These are phyloP conservation scores for Knoxia roxburghii DNA, from an alignment of 257 asterid genomes.

Conservation along the genomic window DNA sequence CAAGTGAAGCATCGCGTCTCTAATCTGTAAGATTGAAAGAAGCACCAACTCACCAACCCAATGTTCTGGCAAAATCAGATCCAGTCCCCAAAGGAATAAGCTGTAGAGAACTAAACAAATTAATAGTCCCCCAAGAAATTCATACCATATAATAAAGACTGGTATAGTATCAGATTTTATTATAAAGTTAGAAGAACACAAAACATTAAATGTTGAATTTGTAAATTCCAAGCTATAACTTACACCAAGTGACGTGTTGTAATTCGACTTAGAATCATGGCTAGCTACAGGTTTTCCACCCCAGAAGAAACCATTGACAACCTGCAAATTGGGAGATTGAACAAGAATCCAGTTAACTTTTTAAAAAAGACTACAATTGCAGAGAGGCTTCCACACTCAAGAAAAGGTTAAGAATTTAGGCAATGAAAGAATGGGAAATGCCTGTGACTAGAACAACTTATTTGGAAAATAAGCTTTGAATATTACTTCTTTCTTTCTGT, in stretches of 20 bases:
- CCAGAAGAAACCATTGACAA: conserved; percentile 83
- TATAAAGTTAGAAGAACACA: conserved; percentile 15
- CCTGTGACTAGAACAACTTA: neutral
- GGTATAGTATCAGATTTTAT: conserved; percentile 11
- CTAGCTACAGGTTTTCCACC: conserved; percentile 63
- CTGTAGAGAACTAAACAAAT: conserved; percentile 42
- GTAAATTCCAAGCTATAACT: conserved; percentile 28
- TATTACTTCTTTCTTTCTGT: neutral
- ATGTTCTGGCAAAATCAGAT: conserved; percentile 88
- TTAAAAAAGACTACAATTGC: neutral
- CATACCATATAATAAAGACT: conserved; percentile 11
- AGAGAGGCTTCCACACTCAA: neutral
- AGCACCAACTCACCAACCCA: conserved; percentile 64
- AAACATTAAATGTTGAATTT: conserved; percentile 5
- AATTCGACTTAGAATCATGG: conserved; percentile 37
- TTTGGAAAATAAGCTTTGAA: neutral
- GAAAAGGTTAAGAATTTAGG: neutral
- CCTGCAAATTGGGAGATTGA: conserved; percentile 40
- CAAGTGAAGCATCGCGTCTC: conserved; percentile 8
- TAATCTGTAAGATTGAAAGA: conserved; percentile 21
- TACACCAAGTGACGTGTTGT: conserved; percentile 80
- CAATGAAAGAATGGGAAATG: neutral
- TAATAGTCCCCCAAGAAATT: conserved; percentile 18
- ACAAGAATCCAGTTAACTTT: neutral
- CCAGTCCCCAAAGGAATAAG: conserved; percentile 93